Conservation (phyloP, 2,329 filamentous ascomycete species). For the Curvularia verruculosa region DNA sequence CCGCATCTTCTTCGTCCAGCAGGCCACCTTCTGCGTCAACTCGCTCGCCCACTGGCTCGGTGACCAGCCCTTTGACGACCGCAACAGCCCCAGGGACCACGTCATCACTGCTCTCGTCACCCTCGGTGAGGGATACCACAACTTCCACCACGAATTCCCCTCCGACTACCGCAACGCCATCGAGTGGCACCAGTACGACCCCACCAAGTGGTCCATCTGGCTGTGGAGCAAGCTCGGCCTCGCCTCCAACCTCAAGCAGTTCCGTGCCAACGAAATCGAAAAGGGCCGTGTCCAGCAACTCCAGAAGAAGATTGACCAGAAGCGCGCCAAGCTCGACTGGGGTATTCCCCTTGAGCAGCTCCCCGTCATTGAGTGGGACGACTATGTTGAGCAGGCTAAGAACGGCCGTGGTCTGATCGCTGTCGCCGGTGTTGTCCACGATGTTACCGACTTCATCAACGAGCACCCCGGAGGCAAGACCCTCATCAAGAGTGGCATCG, state of each 20-base stretch:
- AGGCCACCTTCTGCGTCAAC: conserved; percentile 62
- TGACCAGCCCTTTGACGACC: conserved; percentile 54
- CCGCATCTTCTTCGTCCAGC: conserved; percentile 60
- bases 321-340: conserved; percentile 52
- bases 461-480: conserved; percentile 54
- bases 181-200: conserved; percentile 52
- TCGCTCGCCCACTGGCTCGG: conserved; percentile 61
- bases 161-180: conserved; percentile 55
- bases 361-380: conserved; percentile 53
- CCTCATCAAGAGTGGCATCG: conserved; percentile 50
- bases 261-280: conserved; percentile 54
- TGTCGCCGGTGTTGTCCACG: conserved; percentile 52
- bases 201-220: conserved; percentile 55
- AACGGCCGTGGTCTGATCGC: conserved; percentile 52
- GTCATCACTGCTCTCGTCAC: conserved; percentile 52
- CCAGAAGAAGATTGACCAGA: conserved; percentile 55
- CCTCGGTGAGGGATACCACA: conserved; percentile 54
- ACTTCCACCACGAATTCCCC: conserved; percentile 55
- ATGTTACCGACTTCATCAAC: conserved; percentile 52
- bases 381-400: conserved; percentile 51
- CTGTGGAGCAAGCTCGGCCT: conserved; percentile 52
- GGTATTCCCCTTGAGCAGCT: conserved; percentile 52
- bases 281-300: conserved; percentile 53
- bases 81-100: conserved; percentile 53
- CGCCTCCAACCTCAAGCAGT: conserved; percentile 53